Evolutionary conservation across 768 basidiomycete species (phyloP).

Genomic region (Boletus sp.): DNA sequence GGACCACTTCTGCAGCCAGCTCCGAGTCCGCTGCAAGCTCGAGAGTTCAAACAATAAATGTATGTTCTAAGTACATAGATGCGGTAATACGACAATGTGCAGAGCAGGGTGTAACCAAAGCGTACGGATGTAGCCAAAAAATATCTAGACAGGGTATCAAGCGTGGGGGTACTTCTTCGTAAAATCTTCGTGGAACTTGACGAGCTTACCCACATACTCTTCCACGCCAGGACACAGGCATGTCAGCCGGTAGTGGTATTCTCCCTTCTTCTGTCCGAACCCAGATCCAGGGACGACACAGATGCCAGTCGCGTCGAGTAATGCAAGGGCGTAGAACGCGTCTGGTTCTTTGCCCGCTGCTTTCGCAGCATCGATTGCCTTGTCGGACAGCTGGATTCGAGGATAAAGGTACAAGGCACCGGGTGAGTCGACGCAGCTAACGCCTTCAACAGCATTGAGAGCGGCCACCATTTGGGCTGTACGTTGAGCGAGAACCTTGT

Average conservation of each 20-base stretch:
- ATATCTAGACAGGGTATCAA: conserved; percentile 9
- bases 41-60: background rate
- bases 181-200: conserved; percentile 66
- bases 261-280: conserved; percentile 89
- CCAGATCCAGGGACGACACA: conserved; percentile 93
- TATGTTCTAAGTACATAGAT: background rate
- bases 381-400: conserved; percentile 65
- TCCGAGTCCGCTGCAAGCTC: background rate
- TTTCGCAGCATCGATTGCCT: conserved; percentile 70
- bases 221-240: conserved; percentile 94
- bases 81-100: background rate
- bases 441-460: conserved; percentile 82
- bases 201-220: conserved; percentile 84
- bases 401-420: conserved; percentile 96
- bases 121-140: background rate
- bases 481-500: conserved; percentile 67
- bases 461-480: conserved; percentile 70
- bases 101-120: background rate
- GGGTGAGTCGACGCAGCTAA: conserved; percentile 84
- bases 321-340: conserved; percentile 77
- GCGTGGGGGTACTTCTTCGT: conserved; percentile 42
- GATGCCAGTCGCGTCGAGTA: conserved; percentile 89
- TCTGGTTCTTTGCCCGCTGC: conserved; percentile 78
- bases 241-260: conserved; percentile 89
- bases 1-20: background rate